These are phyloP conservation scores for Musa beccarii DNA, from an alignment of 176 grass and related monocot genomes.

Conservation along the genomic window DNA sequence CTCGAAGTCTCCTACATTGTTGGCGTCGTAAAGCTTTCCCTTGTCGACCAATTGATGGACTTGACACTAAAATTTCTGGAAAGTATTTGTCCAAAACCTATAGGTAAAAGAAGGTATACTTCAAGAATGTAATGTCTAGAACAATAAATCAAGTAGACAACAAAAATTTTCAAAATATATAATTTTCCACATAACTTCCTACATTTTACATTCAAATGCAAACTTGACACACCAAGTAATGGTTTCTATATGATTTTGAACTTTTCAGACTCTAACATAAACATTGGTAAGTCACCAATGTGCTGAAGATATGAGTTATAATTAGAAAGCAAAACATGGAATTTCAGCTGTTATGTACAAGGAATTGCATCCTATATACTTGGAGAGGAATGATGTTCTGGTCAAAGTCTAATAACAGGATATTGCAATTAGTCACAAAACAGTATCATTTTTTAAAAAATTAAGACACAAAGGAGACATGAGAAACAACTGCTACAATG, in stretches of 20 bases:
- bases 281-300: too few species aligned
- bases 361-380: background rate
- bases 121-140: background rate
- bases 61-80: conserved; percentile 50
- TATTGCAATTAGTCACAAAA: background rate
- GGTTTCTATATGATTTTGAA: too few species aligned
- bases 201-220: background rate
- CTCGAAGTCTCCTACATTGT: conserved; percentile 48
- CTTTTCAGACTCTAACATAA: too few species aligned
- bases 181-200: background rate
- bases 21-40: conserved; percentile 77
- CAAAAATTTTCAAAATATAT: background rate
- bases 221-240: background rate
- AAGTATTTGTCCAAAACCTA: conserved; percentile 79
- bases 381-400: background rate
- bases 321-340: too few species aligned
- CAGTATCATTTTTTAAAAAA: background rate
- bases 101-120: conserved; percentile 2
- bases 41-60: conserved; percentile 83
- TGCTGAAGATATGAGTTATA: too few species aligned
- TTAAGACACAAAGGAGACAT: background rate
- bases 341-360: too few species aligned
- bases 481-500: background rate
- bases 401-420: background rate
- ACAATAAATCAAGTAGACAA: background rate